phyloP scores from a whole-genome alignment of 768 basidiomycete genomes.

The Trametes maxima region DNA sequence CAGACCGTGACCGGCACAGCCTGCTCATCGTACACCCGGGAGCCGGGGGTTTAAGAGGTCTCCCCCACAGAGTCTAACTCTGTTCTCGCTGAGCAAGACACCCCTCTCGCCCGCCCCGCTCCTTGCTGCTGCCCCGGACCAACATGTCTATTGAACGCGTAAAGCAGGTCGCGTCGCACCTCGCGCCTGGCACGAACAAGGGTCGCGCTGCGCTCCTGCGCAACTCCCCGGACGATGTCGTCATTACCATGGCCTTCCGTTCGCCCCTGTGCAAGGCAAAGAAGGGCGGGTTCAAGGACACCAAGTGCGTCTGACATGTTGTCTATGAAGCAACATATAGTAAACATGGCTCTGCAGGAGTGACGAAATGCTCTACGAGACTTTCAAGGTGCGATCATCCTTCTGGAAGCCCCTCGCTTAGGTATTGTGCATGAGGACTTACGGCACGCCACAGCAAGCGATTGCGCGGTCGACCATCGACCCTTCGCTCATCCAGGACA shows the following conservation, averaged over 20 bases:
- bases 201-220: conserved; percentile 55
- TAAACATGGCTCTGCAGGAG: conserved; percentile 43
- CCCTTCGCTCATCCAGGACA: conserved; percentile 69
- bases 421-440: neutral
- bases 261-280: conserved; percentile 76
- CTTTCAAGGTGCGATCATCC: conserved; percentile 60
- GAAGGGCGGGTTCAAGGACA: conserved; percentile 77
- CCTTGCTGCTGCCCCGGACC: neutral
- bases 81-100: neutral
- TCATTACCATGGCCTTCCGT: conserved; percentile 79
- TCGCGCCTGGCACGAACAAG: conserved; percentile 42
- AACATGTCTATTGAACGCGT: conserved; percentile 55
- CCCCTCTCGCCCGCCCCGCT: neutral
- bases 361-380: conserved; percentile 80
- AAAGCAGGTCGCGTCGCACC: conserved; percentile 64
- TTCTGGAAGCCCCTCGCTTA: conserved; percentile 20
- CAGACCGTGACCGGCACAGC: conserved; percentile 5
- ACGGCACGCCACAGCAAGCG: conserved; percentile 47
- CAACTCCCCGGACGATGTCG: conserved; percentile 75
- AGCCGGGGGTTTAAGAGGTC: conserved; percentile 6
- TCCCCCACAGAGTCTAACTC: neutral
- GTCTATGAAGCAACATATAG: no score
- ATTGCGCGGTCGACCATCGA: conserved; percentile 60
- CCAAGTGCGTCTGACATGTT: conserved; percentile 44
- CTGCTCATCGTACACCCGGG: neutral